Evolutionary conservation across 1,284 basidiomycete species (phyloP), one percentile per base, ranked within the genome.

Genomic region (Kwoniella shivajii): DNA sequence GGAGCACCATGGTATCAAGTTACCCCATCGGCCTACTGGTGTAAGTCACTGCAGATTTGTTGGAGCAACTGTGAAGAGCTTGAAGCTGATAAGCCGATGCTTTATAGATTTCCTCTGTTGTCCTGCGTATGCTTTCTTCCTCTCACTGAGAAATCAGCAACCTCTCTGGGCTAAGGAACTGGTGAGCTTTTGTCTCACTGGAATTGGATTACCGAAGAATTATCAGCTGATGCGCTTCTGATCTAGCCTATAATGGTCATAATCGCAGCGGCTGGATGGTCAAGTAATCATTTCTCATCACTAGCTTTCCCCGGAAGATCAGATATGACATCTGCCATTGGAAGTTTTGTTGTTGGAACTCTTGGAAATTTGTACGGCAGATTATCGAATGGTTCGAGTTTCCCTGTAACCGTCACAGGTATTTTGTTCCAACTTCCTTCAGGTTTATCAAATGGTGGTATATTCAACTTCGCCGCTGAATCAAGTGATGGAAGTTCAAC

Each of bases 341-440:
- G 88, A 79, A 80, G 89, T 0, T 89, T 95, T 65, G 85, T 86
- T 1, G 90, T 94, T 38, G 91, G 92, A 7, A 79, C 92, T 50
- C 79, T 92, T 39, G 84, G 91, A 30, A 93, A 93, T 73, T 45
- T 92, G 13, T 94, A 90, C 62, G 89, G 88, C 10, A 85, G 89
- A 39, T 83, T 92, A 75, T 88, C 89, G 72, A 81, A 83, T 31
- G 74, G 75, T 27, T 71, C 72, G 1, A 68, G 65, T 43, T 78
- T 78, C 71, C 74, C 75, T 6, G 77, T 78, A 56, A 78, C 72
- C 41, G 70, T 72, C 30, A 88, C 86, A 0, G 89, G 89, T 45
- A 89, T 93, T 54, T 80, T 93, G 16, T 89, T 92, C 78, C 91
- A 94, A 78, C 83, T 94, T 0, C 92, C 90, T 0, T 89, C 88